Evolutionary conservation across 306 rosid species (phyloP).

Genomic region (Rosa chinensis): DNA sequence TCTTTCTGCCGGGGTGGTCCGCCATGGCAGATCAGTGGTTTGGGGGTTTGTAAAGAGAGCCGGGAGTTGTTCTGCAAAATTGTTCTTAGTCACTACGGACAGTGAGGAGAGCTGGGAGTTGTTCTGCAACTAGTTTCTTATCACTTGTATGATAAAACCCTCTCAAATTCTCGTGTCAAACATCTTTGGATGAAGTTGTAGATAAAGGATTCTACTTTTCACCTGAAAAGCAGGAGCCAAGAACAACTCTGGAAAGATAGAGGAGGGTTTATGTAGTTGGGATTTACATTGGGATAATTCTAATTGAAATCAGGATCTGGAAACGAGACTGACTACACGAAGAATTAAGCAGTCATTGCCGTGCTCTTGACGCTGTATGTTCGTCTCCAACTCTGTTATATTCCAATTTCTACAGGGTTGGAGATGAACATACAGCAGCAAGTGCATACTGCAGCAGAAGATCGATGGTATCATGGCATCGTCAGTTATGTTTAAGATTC

Average conservation of each 20-base stretch:
- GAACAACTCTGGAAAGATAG: background rate
- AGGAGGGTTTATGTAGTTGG: too few relatives aligned
- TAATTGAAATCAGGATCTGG: too few relatives aligned
- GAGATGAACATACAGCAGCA: background rate
- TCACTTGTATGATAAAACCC: background rate
- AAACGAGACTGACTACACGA: too few relatives aligned
- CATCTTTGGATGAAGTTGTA: background rate
- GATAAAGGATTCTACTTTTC: background rate
- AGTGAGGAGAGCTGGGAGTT: slow-evolving; percentile 26
- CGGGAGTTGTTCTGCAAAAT: slow-evolving; percentile 30
- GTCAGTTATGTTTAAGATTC: background rate
- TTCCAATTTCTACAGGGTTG: background rate
- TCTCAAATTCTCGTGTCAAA: too few relatives aligned
- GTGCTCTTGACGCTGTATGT: background rate
- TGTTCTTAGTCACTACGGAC: rapidly evolving
- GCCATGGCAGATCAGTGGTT: background rate
- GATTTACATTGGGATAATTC: too few relatives aligned
- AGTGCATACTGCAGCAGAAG: background rate
- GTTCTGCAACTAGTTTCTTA: slow-evolving; percentile 13
- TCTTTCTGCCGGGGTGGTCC: slow-evolving; percentile 7
- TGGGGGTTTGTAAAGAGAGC: slow-evolving; percentile 14
- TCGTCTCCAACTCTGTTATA: background rate
- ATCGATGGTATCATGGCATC: background rate
- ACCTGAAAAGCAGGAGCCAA: background rate
- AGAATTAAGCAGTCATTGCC: too few relatives aligned